Base-by-base conservation (phyloP, 768 basidiomycete species). In the Phallus indusiatus region DNA sequence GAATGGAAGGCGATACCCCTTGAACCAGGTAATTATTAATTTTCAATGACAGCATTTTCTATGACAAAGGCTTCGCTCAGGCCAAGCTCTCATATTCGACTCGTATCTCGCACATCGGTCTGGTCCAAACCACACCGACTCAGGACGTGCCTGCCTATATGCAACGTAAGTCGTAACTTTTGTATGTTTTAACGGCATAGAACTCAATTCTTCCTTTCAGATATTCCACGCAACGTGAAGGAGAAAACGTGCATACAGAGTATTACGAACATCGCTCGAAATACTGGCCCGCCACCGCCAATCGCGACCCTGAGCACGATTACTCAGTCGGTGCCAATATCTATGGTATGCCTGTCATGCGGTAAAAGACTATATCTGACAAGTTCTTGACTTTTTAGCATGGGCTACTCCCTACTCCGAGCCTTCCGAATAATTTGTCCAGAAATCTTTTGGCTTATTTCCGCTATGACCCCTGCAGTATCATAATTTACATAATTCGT, bases 51-150 rank as follows among this genome's bases (percentile, higher is more conserved):
- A 24, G 47, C 47, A 64, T 47, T 42, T 34, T 35, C 54, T 61
- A 28, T 55, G 21, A 47, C 14, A 54, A 54, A 22, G 35, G 7
- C 53, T 47, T 14, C 21, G 10, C 53, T 52, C 50, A 46, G 64
- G 64, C 0, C 49, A 59, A 11, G 49, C 62, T 33, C 53, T 66
- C 18, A 28, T 66, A 21, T 66, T 66, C 47, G 65, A 62, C 7
- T 60, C 59, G 12, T 65, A 63, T 47, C 60, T 66, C 12, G 65
- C 65, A 21, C 65, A 66, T 48, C 62, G 65, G 16, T 65, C 64
- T 28, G 65, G 64, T 11, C 49, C 64, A 14, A 66, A 66, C 49
- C 47, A 59, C 33, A 56, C 58, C 52, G 59, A 58, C 1, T 28
- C 55, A 18, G 59, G 58, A 22, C 63, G 65, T 22, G 60, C 58